A percentile compares a stretch with the other conserved stretches of the same genome.
phyloP scores from a whole-genome alignment of 106 monocot species.

The Dioscorea zingiberensis region DNA sequence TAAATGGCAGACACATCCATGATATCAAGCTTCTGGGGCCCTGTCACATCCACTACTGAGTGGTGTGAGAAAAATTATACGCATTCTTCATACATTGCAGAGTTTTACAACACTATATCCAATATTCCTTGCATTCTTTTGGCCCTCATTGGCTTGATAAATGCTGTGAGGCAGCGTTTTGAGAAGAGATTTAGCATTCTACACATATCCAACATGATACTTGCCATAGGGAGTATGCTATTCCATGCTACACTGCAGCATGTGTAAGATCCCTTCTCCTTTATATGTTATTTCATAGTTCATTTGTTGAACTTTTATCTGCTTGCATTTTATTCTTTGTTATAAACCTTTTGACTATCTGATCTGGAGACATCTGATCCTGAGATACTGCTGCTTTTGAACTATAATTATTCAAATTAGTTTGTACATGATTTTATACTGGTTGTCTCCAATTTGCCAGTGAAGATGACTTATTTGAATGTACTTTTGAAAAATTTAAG shows the following conservation, averaged over 20 bases:
- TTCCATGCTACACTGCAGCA: constrained; percentile 43
- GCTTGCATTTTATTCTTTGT: too few relatives aligned
- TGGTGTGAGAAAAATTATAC: constrained; percentile 39
- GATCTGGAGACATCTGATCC: too few relatives aligned
- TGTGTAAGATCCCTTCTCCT: constrained; percentile 24
- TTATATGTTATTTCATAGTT: background rate
- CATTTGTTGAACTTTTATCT: too few relatives aligned
- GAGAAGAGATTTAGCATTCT: constrained; percentile 51
- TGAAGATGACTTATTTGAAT: too few relatives aligned
- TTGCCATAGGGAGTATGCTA: constrained; percentile 41
- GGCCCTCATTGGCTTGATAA: constrained; percentile 36
- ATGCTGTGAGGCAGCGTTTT: constrained; percentile 36
- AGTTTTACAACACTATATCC: constrained; percentile 46
- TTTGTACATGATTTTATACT: too few relatives aligned
- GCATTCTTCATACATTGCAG: constrained; percentile 34
- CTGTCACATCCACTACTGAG: constrained; percentile 40
- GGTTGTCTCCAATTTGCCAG: too few relatives aligned
- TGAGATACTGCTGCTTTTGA: too few relatives aligned
- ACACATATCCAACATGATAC: constrained; percentile 48
- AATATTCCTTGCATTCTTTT: constrained; percentile 37
- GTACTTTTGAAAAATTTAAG: too few relatives aligned
- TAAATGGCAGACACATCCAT: constrained; percentile 27
- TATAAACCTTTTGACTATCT: too few relatives aligned
- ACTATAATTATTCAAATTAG: too few relatives aligned
- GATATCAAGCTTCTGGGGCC: constrained; percentile 45